Evolutionary conservation across 306 rosid species (phyloP).

Genomic region (Castanea mollissima): DNA sequence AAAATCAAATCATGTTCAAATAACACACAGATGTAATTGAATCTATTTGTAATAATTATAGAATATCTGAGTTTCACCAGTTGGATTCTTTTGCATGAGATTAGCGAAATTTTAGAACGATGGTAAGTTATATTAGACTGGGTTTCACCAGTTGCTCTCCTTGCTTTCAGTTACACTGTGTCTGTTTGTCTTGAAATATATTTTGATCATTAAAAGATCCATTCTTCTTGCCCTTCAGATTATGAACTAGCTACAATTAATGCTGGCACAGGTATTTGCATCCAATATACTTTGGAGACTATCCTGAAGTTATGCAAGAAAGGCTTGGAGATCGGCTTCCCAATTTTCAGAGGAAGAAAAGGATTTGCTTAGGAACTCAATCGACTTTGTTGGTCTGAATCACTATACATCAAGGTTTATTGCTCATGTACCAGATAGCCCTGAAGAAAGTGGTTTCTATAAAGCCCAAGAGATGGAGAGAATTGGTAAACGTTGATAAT

Average conservation of each 20-base stretch:
- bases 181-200: neutral
- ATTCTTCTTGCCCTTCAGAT: neutral
- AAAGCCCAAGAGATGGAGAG: constrained; percentile 54
- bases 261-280: constrained; percentile 59
- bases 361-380: constrained; percentile 53
- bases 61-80: neutral
- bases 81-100: constrained; percentile 1
- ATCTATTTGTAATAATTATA: neutral
- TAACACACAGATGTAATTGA: no score
- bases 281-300: constrained; percentile 77
- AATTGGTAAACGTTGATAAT: constrained; percentile 44
- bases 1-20: no score
- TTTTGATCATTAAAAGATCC: neutral
- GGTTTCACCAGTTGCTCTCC: neutral
- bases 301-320: constrained; percentile 77
- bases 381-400: constrained; percentile 82
- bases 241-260: neutral
- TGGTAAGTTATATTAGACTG: neutral
- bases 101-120: neutral
- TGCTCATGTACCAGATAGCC: constrained; percentile 46
- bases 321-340: constrained; percentile 82
- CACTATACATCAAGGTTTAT: constrained; percentile 89
- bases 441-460: constrained; percentile 43
- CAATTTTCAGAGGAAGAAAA: constrained; percentile 72
- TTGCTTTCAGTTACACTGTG: neutral